Percentiles rank a stretch among this genome's conserved stretches.
Evolutionary conservation across 768 basidiomycete species (phyloP).

Genomic region (Phanerodontia chrysosporium): DNA sequence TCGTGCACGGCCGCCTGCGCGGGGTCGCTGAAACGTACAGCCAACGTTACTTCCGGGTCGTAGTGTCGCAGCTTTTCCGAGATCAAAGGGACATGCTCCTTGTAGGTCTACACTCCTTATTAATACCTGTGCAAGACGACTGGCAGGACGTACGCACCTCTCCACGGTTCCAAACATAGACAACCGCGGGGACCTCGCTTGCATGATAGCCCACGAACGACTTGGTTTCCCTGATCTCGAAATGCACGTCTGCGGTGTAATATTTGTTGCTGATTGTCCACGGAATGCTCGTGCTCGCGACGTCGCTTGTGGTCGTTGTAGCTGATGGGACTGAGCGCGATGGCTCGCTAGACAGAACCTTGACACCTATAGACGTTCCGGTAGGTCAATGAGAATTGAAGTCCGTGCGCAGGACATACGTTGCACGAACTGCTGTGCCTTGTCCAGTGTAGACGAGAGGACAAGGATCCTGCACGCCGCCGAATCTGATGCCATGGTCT

Average conservation of each 20-base stretch:
- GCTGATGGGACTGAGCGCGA: conserved; percentile 8
- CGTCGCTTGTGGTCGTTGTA: conserved; percentile 2
- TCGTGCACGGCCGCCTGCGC: conserved; percentile 24
- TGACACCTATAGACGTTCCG: conserved; percentile 17
- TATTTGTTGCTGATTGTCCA: conserved; percentile 82
- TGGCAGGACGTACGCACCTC: conserved; percentile 44
- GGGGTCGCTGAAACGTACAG: conserved; percentile 46
- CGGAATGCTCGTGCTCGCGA: conserved; percentile 34
- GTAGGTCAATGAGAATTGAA: not conserved
- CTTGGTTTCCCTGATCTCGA: conserved; percentile 47
- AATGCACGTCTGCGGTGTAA: conserved; percentile 74
- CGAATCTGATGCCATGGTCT: conserved; percentile 6
- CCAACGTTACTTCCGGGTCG: conserved; percentile 70
- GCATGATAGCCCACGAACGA: conserved; percentile 39
- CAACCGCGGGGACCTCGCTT: conserved; percentile 57
- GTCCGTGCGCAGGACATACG: conserved; percentile 18
- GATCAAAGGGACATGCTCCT: conserved; percentile 49
- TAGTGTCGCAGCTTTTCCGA: conserved; percentile 43
- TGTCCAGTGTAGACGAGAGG: conserved; percentile 22
- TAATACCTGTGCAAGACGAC: not conserved
- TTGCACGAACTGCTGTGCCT: conserved; percentile 21
- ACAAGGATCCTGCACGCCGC: conserved; percentile 20
- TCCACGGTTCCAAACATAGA: conserved; percentile 67
- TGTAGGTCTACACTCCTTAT: conserved; percentile 44
- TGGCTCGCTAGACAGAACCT: conserved; percentile 8